Evolutionary conservation across 257 asterid genomes (phyloP).

Genomic region (Primulina tabacum): DNA sequence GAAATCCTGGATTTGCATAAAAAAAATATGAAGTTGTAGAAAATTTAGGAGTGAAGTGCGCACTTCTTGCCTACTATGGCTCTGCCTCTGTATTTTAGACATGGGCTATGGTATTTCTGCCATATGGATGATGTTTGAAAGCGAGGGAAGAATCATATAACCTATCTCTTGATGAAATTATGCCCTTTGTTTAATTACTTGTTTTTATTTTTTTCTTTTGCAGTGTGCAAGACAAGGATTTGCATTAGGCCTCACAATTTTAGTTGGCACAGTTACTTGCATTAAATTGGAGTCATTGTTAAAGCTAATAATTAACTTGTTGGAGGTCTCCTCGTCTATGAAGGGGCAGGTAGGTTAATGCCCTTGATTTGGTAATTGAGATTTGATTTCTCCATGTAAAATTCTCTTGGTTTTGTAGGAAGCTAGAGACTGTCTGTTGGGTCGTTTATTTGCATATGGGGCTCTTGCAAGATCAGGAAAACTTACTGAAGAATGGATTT

Average conservation of each 20-base stretch:
- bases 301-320: conserved; percentile 66
- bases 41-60: neutral
- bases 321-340: conserved; percentile 90
- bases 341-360: conserved; percentile 85
- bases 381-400: conserved; percentile 24
- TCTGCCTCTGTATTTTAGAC: neutral
- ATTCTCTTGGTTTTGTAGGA: conserved; percentile 52
- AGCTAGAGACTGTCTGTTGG: conserved; percentile 74
- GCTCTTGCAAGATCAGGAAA: conserved; percentile 94
- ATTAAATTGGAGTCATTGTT: conserved; percentile 70
- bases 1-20: neutral
- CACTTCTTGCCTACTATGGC: neutral
- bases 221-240: conserved; percentile 99
- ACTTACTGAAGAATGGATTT: conserved; percentile 60
- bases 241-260: conserved; percentile 75
- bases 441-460: conserved; percentile 95
- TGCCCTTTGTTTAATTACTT: conserved; percentile 16
- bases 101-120: neutral
- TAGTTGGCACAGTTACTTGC: conserved; percentile 64
- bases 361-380: conserved; percentile 3
- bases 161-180: too few species aligned
- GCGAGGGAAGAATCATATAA: neutral
- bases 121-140: too few species aligned
- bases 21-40: neutral
- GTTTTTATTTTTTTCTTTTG: conserved; percentile 20